Evolutionary conservation across 306 rosid species (phyloP), one percentile per base, ranked within the genome.

Genomic region (Quillaja saponaria): DNA sequence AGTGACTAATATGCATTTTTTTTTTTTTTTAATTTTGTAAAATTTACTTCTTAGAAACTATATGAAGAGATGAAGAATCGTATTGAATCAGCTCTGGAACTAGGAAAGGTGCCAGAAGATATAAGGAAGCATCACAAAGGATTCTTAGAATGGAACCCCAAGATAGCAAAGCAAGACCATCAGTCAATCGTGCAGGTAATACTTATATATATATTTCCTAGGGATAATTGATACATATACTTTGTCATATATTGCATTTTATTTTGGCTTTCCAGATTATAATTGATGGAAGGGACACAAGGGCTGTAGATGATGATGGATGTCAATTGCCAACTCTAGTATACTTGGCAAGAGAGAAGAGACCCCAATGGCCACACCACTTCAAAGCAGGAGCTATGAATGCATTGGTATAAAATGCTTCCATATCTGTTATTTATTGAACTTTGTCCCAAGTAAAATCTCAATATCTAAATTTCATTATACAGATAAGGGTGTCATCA

Each of bases 301-400:
- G 46, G 51, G 34, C 47, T 33, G 55, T 75, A 31, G 96, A 89
- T 47, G 61, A 51, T 12, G 83, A 79, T 14, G 90, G 90, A 52
- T 18, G 34, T 57, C 73, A 28, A 61, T 57, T 83, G 38, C 88
- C 90, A 13, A 81, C 67, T 0, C 14, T 85, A 0, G 96, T 85
- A n/a, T 89, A 89, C 68, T 12, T 85, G 87, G 77, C 94, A 35
- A 64, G 95, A 9, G 95, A 89, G 63, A 86, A 89, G 67, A 65
- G 85, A 72, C 85, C 85, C 12, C 58, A 71, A 0, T 74, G 39
- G 34, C 90, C 78, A 14, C 96, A 85, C 73, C 49, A 85, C 59
- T 88, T 85, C 79, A 88, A 88, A 83, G 96, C 90, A 9, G 94
- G 96, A 64, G 90, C 96, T 31, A 25, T 80, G 67, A 89, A 89